These are phyloP conservation scores for Pyracantha coccinea DNA, from an alignment of 331 rosid genomes.

Conservation along the genomic window DNA sequence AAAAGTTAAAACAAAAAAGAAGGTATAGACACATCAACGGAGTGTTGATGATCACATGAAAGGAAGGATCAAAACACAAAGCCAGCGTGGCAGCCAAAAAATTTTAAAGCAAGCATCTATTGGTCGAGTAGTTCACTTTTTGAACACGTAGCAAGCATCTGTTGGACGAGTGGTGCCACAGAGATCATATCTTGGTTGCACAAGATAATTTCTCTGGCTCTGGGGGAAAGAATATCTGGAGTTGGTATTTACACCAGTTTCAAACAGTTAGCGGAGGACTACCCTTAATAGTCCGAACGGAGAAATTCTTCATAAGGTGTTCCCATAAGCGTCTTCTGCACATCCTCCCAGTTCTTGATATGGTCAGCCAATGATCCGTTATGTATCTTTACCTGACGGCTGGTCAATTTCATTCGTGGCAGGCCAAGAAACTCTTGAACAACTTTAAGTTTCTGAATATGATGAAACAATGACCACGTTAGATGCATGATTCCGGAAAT, in stretches of 20 bases:
- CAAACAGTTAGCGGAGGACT: slow-evolving; percentile 21
- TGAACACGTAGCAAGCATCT: too few relatives aligned
- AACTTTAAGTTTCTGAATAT: slow-evolving; percentile 59
- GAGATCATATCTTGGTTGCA: too few relatives aligned
- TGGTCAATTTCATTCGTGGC: slow-evolving; percentile 55
- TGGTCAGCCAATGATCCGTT: slow-evolving; percentile 62
- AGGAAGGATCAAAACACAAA: slow-evolving; percentile 17
- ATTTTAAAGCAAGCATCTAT: not conserved
- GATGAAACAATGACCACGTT: not conserved
- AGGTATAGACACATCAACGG: slow-evolving; percentile 23
- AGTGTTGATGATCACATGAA: slow-evolving; percentile 19
- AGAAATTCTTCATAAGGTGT: slow-evolving; percentile 68
- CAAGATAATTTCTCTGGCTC: not conserved
- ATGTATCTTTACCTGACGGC: slow-evolving; percentile 87
- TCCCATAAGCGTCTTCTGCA: slow-evolving; percentile 54
- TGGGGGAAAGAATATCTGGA: slow-evolving; percentile 19
- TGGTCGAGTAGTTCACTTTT: too few relatives aligned
- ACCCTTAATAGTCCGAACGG: slow-evolving; percentile 42
- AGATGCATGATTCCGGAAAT: not conserved
- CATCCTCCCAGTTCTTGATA: slow-evolving; percentile 78
- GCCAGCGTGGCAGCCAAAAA: slow-evolving; percentile 28
- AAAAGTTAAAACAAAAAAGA: not conserved
- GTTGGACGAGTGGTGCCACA: too few relatives aligned
- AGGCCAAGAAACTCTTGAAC: slow-evolving; percentile 67
- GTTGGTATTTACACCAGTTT: slow-evolving; percentile 44